Evolutionary conservation across 768 basidiomycete species (phyloP).

Genomic region (Trametes punicea): DNA sequence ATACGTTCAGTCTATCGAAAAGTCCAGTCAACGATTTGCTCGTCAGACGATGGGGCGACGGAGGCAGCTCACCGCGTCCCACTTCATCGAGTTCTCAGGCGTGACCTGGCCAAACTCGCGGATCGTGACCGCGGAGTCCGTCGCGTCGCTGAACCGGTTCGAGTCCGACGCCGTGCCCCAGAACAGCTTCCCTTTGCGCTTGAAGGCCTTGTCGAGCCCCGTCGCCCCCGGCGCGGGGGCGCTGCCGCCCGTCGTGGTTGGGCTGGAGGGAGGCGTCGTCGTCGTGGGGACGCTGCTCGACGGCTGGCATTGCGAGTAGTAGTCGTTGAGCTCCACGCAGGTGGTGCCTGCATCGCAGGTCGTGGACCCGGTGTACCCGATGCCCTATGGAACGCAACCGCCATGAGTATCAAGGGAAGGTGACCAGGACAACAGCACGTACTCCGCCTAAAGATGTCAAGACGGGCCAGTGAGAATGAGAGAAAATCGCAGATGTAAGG

Average conservation of each 20-base stretch:
- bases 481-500: not conserved
- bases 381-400: slow-evolving; percentile 14
- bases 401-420: not conserved
- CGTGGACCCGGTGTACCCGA: slow-evolving; percentile 34
- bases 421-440: not conserved
- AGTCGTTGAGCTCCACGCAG: slow-evolving; percentile 33
- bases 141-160: slow-evolving; percentile 28
- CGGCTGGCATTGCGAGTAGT: slow-evolving; percentile 35
- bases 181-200: slow-evolving; percentile 28
- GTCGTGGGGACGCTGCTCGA: slow-evolving; percentile 21
- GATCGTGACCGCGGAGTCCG: slow-evolving; percentile 25
- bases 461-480: not conserved
- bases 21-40: not conserved
- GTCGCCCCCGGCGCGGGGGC: slow-evolving; percentile 23
- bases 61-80: slow-evolving; percentile 26
- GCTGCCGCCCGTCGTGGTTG: slow-evolving; percentile 10
- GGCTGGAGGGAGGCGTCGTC: slow-evolving; percentile 1
- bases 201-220: slow-evolving; percentile 26
- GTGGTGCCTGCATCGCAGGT: slow-evolving; percentile 33
- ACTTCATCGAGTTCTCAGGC: slow-evolving; percentile 36
- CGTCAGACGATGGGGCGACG: not conserved
- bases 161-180: slow-evolving; percentile 32
- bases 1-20: slow-evolving; percentile 26
- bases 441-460: slow-evolving; percentile 26
- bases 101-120: slow-evolving; percentile 32